Evolutionary conservation across 371 early-diverging fungal genomes (phyloP).

Genomic region (Mortierella sp.): DNA sequence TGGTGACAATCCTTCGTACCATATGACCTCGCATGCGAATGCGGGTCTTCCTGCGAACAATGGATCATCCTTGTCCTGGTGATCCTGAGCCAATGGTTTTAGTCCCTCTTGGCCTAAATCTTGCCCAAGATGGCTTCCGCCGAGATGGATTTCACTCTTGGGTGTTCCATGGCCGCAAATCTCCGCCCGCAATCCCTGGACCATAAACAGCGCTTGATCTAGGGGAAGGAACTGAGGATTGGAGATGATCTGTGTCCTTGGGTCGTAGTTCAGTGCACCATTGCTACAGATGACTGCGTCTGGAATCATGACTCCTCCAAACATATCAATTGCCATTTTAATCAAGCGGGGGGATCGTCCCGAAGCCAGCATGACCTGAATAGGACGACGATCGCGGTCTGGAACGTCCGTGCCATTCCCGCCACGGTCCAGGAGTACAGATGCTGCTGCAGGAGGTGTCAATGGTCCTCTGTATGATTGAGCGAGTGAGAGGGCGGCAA

Average conservation of each 20-base stretch:
- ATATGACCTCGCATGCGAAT: conserved; percentile 47
- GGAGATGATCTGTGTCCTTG: conserved; percentile 24
- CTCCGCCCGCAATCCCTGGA: conserved; percentile 11
- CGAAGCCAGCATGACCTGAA: conserved; percentile 49
- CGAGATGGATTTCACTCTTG: conserved; percentile 2
- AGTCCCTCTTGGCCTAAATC: neutral
- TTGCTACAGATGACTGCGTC: conserved; percentile 50
- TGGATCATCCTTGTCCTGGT: neutral
- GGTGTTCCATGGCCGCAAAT: conserved; percentile 6
- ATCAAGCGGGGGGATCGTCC: conserved; percentile 46
- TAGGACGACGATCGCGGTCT: neutral
- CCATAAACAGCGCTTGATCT: conserved; percentile 18
- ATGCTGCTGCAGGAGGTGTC: too few relatives aligned
- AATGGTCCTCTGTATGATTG: conserved; percentile 7
- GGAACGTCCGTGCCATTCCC: neutral
- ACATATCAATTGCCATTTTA: conserved; percentile 45
- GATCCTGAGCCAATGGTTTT: neutral
- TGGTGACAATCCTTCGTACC: neutral
- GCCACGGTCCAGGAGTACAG: neutral
- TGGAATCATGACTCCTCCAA: conserved; percentile 34
- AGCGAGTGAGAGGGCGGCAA: conserved; percentile 20
- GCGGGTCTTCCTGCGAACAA: conserved; percentile 30
- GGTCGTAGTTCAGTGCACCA: conserved; percentile 47
- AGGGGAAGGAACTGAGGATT: conserved; percentile 41
- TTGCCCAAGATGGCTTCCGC: neutral